A percentile compares a stretch with the other conserved stretches of the same genome.
phyloP scores from a whole-genome alignment of 2,329 filamentous ascomycete genomes.

The Pseudocercospora eumusae region DNA sequence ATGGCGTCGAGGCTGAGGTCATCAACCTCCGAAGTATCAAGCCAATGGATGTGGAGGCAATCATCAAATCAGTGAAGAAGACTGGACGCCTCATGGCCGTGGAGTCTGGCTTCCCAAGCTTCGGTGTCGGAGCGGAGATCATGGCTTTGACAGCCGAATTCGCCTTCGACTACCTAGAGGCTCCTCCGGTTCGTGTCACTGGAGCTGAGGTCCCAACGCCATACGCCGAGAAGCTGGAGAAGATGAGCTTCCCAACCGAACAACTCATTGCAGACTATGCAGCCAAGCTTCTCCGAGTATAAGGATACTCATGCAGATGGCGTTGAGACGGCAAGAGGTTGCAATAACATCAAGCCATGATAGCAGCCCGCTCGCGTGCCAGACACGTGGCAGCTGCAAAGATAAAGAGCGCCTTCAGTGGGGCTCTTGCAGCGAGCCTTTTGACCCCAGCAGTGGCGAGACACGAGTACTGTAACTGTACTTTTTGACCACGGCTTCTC shows the following conservation, averaged over 20 bases:
- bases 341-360: conserved; percentile 13
- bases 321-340: conserved; percentile 4
- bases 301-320: conserved; percentile 16
- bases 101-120: conserved; percentile 94
- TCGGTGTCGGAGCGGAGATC: conserved; percentile 89
- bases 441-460: conserved; percentile 19
- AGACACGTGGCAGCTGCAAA: conserved; percentile 22
- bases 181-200: conserved; percentile 89
- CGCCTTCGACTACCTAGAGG: conserved; percentile 94
- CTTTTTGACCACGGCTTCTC: conserved; percentile 27
- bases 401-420: conserved; percentile 6
- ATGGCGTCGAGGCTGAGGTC: conserved; percentile 92
- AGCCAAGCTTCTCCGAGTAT: conserved; percentile 83
- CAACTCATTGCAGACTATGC: conserved; percentile 82
- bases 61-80: conserved; percentile 98
- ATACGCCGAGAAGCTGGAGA: conserved; percentile 88
- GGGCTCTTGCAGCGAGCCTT: conserved; percentile 13
- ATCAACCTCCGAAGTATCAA: conserved; percentile 98
- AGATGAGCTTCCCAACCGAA: conserved; percentile 93
- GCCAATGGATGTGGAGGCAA: conserved; percentile 91
- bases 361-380: conserved; percentile 14
- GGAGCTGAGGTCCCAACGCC: conserved; percentile 97
- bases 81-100: conserved; percentile 87
- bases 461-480: conserved; percentile 29
- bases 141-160: conserved; percentile 96